phyloP scores from a whole-genome alignment of 2,329 filamentous ascomycete species.

The Cytospora paraplurivora region DNA sequence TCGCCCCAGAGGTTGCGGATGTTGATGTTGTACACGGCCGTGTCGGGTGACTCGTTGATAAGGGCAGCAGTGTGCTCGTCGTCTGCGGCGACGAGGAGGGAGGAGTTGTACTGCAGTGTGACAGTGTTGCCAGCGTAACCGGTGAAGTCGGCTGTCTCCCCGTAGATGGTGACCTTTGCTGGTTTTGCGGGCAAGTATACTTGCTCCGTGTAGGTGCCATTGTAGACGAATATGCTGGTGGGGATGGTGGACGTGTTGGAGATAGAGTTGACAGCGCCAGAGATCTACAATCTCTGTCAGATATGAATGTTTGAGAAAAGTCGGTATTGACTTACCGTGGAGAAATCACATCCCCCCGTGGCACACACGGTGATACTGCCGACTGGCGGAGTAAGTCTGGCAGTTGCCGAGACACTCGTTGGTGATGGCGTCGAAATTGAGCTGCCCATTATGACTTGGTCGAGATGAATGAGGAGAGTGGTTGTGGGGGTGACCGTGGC shows the following conservation, averaged over 20 bases:
- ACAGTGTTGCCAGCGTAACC: constrained; percentile 52
- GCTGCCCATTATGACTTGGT: constrained; percentile 16
- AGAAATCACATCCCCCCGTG: constrained; percentile 21
- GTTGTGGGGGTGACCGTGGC: not conserved
- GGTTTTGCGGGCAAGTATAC: constrained; percentile 52
- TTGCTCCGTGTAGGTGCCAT: constrained; percentile 60
- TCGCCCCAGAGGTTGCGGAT: constrained; percentile 51
- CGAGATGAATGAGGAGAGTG: constrained; percentile 3
- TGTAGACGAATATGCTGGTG: constrained; percentile 21
- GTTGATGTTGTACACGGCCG: constrained; percentile 60
- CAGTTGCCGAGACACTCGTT: not conserved
- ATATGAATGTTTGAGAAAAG: not conserved
- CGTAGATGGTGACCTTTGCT: constrained; percentile 55
- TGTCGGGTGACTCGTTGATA: constrained; percentile 45
- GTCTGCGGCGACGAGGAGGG: not conserved
- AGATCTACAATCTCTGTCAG: constrained; percentile 7
- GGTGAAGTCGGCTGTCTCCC: constrained; percentile 50
- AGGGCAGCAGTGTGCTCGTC: constrained; percentile 45
- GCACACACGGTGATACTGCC: constrained; percentile 22
- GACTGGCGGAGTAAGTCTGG: constrained; percentile 12
- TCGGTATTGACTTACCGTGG: not conserved
- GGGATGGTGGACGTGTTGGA: constrained; percentile 18
- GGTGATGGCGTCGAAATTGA: not conserved
- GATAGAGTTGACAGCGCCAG: constrained; percentile 18
- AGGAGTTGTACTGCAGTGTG: constrained; percentile 16